Evolutionary conservation across 169 alveolate genomes (phyloP), one percentile per base, ranked within the genome.

Genomic region (Cryptosporidium ryanae): DNA sequence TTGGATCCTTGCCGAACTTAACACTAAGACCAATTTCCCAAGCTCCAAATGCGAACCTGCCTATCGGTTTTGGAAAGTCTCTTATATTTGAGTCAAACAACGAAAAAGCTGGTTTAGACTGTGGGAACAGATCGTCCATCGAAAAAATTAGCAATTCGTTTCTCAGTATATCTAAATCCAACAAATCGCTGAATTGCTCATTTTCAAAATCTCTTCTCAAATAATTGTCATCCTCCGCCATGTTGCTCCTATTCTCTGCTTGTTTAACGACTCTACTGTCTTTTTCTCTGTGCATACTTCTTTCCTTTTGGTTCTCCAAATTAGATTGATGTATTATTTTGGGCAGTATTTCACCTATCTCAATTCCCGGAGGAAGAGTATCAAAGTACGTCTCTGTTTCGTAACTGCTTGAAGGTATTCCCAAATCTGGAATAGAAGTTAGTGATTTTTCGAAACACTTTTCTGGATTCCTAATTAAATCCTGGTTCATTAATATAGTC

Each of bases 321-420:
- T 59, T 61, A 1, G 87, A 55, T 38, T 76, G 87, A 18, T 55
- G 0, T 12, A 76, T 38, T 2, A 76, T 43, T 59, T 76, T 76
- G 0, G 87, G 87, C 12, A 76, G 61, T 15, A 55, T 32, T 44
- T 76, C 87, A 6, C 87, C 87, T 27, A 76, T 76, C 46, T 76
- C 87, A 6, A 76, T 76, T 44, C 87, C 87, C 4, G 87, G 87
- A 59, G 87, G 87, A 13, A 76, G 64, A 8, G 87, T 59, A 23
- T 76, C 87, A 61, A 59, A 59, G 52, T 59, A 76, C 1, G 87
- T 59, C 10, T 61, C 71, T 0, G 76, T n/a, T 25, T 55, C 76
- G 31, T 44, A 76, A 48, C 43, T 44, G 8, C 48, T 70, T 6
- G 59, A 38, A 23, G 87, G 87, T 15, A 76, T 76, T 4, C 70